phyloP scores from a whole-genome alignment of 2,329 filamentous ascomycete species.

The Colletotrichum truncatum region DNA sequence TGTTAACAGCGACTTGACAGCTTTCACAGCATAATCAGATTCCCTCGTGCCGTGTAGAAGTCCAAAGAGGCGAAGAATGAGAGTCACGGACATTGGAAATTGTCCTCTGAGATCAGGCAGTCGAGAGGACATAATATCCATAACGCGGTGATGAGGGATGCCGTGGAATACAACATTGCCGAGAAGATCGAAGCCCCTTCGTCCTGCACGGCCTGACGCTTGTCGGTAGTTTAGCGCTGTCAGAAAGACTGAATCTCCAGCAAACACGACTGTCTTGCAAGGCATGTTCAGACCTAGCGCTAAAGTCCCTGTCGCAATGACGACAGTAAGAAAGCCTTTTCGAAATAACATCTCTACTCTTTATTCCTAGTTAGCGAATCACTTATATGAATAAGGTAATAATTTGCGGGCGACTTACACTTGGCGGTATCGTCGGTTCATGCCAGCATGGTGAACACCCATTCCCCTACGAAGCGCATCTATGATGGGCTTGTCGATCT shows the following conservation, averaged over 20 bases:
- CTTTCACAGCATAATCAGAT: conserved; percentile 67
- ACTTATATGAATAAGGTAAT: no score
- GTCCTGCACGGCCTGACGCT: conserved; percentile 79
- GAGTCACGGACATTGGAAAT: conserved; percentile 79
- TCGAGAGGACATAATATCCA: conserved; percentile 76
- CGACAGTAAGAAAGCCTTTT: conserved; percentile 74
- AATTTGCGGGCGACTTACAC: conserved; percentile 47
- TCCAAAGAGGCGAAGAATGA: conserved; percentile 75
- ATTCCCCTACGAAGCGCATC: conserved; percentile 72
- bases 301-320: conserved; percentile 80
- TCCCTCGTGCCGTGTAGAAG: conserved; percentile 73
- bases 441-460: conserved; percentile 81
- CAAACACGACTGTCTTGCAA: conserved; percentile 83
- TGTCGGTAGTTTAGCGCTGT: conserved; percentile 82
- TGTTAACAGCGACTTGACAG: conserved; percentile 73
- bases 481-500: conserved; percentile 63
- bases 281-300: conserved; percentile 86
- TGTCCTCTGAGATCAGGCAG: conserved; percentile 80
- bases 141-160: conserved; percentile 67
- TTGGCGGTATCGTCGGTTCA: conserved; percentile 82
- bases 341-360: conserved; percentile 79
- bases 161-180: conserved; percentile 84
- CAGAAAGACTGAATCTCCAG: conserved; percentile 76
- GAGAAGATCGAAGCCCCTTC: conserved; percentile 81
- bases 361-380: background rate